phyloP scores from a whole-genome alignment of 23 red algal species.

The Gracilaria caudata region DNA sequence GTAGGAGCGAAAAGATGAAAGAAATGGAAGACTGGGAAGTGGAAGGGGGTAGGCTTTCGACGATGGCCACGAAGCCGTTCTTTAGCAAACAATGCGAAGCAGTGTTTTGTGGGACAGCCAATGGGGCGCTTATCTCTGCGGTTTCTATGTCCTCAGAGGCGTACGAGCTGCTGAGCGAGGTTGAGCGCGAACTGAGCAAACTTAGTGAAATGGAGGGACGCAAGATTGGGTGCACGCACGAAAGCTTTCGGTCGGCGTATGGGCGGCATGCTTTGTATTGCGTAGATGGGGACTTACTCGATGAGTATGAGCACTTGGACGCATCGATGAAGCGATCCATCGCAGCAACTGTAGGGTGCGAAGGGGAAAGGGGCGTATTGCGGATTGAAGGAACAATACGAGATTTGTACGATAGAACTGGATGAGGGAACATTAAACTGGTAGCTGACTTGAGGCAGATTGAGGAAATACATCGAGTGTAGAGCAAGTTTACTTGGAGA shows the following conservation, averaged over 20 bases:
- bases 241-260: slow-evolving; percentile 30
- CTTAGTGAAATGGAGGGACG: slow-evolving; percentile 9
- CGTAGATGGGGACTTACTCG: slow-evolving; percentile 56
- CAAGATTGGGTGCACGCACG: slow-evolving; percentile 19
- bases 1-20: slow-evolving; percentile 28
- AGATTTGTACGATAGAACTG: slow-evolving; percentile 47
- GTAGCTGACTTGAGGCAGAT: background rate
- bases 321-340: slow-evolving; percentile 16
- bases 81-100: background rate
- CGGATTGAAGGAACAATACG: slow-evolving; percentile 38
- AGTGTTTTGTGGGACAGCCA: slow-evolving; percentile 56
- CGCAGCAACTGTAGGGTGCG: slow-evolving; percentile 19
- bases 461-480: background rate
- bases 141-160: slow-evolving; percentile 33
- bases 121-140: slow-evolving; percentile 50
- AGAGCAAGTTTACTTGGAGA: slow-evolving; percentile 21
- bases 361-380: slow-evolving; percentile 45
- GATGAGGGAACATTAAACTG: background rate
- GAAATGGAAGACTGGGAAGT: slow-evolving; percentile 39
- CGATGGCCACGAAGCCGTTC: slow-evolving; percentile 6
- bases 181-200: slow-evolving; percentile 35
- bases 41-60: slow-evolving; percentile 23
- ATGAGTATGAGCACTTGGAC: slow-evolving; percentile 27
- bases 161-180: slow-evolving; percentile 38
- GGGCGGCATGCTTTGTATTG: background rate